phyloP scores from a whole-genome alignment of 2,329 filamentous ascomycete species.

The Apiospora pterosperma region DNA sequence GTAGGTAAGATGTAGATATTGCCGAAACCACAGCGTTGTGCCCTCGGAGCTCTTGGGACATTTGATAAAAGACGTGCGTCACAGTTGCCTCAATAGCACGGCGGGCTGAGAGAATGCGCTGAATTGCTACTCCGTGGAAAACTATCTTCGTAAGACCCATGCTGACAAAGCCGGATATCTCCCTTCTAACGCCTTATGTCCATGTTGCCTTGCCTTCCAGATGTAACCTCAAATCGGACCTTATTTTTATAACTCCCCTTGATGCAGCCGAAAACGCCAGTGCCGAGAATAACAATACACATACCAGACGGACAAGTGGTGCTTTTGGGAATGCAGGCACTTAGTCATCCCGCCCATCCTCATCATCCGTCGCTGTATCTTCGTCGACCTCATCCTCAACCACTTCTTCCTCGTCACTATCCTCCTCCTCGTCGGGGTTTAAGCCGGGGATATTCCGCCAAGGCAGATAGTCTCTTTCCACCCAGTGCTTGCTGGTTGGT shows the following conservation, averaged over 20 bases:
- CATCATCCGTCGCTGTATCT: constrained; percentile 48
- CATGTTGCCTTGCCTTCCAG: neutral
- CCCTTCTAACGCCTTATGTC: neutral
- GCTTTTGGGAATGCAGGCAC: neutral
- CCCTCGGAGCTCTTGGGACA: neutral
- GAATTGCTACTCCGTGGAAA: neutral
- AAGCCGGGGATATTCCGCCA: constrained; percentile 75
- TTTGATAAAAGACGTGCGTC: neutral
- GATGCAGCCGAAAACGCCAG: constrained; percentile 9
- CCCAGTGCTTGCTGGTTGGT: constrained; percentile 81
- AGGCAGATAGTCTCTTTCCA: constrained; percentile 77
- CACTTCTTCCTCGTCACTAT: constrained; percentile 39
- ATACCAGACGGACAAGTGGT: neutral
- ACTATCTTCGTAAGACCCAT: neutral
- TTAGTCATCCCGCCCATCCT: constrained; percentile 38
- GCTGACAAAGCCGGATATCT: constrained; percentile 2
- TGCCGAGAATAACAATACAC: neutral
- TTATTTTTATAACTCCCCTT: neutral
- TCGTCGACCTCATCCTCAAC: constrained; percentile 42
- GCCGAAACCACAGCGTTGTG: too few species aligned
- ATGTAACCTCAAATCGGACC: neutral
- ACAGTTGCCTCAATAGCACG: neutral
- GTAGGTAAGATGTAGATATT: too few species aligned
- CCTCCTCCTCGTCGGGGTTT: constrained; percentile 51
- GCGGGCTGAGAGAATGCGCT: neutral